Evolutionary conservation across 2,329 filamentous ascomycete species (phyloP), one percentile per base, ranked within the genome.

Genomic region (Pseudogymnoascus sp.): DNA sequence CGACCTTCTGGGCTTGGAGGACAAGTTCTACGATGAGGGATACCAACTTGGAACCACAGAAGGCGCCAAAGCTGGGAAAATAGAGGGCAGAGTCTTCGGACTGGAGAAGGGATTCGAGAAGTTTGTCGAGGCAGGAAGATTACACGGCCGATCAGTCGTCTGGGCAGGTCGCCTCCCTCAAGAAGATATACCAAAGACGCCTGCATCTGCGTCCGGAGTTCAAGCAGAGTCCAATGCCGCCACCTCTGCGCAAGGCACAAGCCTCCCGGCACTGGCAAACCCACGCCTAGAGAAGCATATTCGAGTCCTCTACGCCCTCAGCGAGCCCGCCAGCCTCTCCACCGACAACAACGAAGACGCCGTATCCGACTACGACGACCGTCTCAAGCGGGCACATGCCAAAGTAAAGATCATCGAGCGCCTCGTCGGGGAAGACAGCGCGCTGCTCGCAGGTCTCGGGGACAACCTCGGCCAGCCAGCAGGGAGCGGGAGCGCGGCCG

Each of bases 91-190:
- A 60, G 84, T 91, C 18, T 91, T 97, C 72, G 94, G 93, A 0
- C 84, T 97, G 42, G 89, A 95, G 72, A 94, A 92, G 66, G 93
- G 92, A 0, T 97, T 94, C 69, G 90, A 96, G 69, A 97, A 96
- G 76, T 97, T 95, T 71, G 72, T 89, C 42, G 87, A 91, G 65
- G 83, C 91, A 73, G 93, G 93, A 2, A 81, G 82, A 63, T 75
- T 97, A 33, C 87, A 93, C 68, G 90, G 91, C 48, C 87, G 86
- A 69, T 86, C 90, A 12, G 76, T 89, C 25, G 80, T 97, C n/a
- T 97, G 93, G 92, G 86, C 87, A 10, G 88, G 89, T 64, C 81
- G 92, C 61, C 74, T 92, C 9, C 78, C 79, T 33, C 60, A 63
- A 7, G 27, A 61, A 4, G 52, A 55, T 55, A 21, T 18, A 8